Conservation (phyloP, 345 rosid species). For the Boechera retrofracta region DNA sequence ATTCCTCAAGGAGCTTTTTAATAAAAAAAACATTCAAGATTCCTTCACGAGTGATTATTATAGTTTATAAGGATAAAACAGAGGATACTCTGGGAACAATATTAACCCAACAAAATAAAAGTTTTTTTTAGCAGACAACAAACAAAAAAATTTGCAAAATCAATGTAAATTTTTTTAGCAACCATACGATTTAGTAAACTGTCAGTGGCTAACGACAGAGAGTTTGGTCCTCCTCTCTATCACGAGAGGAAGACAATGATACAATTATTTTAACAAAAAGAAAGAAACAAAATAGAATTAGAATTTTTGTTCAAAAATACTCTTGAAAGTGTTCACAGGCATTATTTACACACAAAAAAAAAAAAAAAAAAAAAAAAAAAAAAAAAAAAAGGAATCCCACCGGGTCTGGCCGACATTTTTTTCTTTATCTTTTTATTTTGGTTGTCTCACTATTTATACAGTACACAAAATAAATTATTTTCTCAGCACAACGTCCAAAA, state of each 20-base stretch:
- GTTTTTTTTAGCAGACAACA: not conserved
- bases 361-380: not conserved
- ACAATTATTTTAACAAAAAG: not conserved
- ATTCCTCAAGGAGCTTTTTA: conserved; percentile 22
- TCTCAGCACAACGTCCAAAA: not conserved
- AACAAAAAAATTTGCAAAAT: conserved; percentile 15
- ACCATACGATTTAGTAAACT: conserved; percentile 46
- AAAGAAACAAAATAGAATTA: not conserved
- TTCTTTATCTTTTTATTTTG: not conserved
- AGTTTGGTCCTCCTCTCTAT: conserved; percentile 44
- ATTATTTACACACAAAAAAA: not conserved
- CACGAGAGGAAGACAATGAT: conserved; percentile 36
- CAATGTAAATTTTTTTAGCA: conserved; percentile 28
- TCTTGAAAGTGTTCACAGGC: conserved; percentile 42
- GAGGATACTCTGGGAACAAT: conserved; percentile 23
- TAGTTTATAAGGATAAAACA: conserved; percentile 24
- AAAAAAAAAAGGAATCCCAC: conserved; percentile 2
- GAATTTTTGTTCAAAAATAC: not conserved
- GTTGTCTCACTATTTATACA: conserved; percentile 16
- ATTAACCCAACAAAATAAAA: not conserved
- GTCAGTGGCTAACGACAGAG: conserved; percentile 34
- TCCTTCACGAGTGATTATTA: conserved; percentile 29
- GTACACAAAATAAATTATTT: conserved; percentile 1
- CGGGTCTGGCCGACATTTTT: conserved; percentile 37
- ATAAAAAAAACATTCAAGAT: conserved; percentile 31